Conservation (phyloP, 306 rosid species). For the Vigna unguiculata region DNA sequence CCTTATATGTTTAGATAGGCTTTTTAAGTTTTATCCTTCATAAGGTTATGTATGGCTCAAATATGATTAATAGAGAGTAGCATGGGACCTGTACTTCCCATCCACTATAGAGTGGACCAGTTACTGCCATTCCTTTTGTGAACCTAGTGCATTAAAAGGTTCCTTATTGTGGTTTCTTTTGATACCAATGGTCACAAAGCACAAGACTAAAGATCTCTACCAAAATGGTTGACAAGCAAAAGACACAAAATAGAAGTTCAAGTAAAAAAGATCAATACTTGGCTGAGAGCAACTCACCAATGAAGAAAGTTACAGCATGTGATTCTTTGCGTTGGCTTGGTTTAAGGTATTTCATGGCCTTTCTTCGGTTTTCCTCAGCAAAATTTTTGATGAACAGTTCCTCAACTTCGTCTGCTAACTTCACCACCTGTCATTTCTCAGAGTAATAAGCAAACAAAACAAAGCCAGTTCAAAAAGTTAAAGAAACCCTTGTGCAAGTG, state of each 20-base stretch:
- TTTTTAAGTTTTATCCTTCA: constrained; percentile 49
- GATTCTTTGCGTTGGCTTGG: constrained; percentile 84
- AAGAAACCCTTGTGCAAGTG: constrained; percentile 38
- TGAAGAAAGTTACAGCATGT: constrained; percentile 86
- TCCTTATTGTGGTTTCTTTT: constrained; percentile 49
- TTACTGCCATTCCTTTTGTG: constrained; percentile 48
- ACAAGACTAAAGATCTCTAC: constrained; percentile 49
- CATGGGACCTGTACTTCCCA: constrained; percentile 58
- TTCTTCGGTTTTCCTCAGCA: constrained; percentile 76
- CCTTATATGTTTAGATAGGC: constrained; percentile 42
- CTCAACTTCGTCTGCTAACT: constrained; percentile 82
- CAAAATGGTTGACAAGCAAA: constrained; percentile 46
- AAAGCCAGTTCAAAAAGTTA: constrained; percentile 37
- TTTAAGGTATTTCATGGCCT: constrained; percentile 96
- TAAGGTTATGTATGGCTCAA: constrained; percentile 42
- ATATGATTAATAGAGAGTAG: constrained; percentile 37
- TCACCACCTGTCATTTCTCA: constrained; percentile 71
- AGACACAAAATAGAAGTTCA: constrained; percentile 36
- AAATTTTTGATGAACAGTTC: constrained; percentile 75
- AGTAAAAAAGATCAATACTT: constrained; percentile 24
- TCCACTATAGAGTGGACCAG: constrained; percentile 59
- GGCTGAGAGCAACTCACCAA: constrained; percentile 66
- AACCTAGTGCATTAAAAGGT: constrained; percentile 65
- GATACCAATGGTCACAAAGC: constrained; percentile 58
- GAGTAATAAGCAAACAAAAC: constrained; percentile 47